These are phyloP conservation scores for Pseudogymnoascus sp. DNA, from an alignment of 2,329 filamentous ascomycete species.

Conservation along the genomic window DNA sequence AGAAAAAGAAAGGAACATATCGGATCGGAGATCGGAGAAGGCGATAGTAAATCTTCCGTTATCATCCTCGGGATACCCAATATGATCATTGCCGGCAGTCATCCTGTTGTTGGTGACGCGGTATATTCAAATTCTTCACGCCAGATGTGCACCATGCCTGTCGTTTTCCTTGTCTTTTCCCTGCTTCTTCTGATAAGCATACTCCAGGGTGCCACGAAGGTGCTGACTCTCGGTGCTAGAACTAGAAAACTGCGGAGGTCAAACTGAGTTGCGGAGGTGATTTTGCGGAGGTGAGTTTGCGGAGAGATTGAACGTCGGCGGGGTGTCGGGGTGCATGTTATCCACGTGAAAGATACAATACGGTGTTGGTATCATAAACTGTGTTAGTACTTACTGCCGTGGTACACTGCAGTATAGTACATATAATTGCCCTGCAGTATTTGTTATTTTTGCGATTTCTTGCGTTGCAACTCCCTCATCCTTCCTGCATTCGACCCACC, in stretches of 20 bases:
- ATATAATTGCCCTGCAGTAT: neutral
- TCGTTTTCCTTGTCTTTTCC: neutral
- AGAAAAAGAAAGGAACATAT: neutral
- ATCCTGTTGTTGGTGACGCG: neutral
- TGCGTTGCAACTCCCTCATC: neutral
- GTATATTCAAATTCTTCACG: neutral
- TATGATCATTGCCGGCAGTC: neutral
- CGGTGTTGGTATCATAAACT: no score
- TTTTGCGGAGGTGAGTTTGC: neutral
- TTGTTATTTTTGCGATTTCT: neutral
- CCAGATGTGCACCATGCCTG: neutral
- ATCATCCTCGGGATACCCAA: neutral
- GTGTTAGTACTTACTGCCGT: no score
- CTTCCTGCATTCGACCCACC: neutral
- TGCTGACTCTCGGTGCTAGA: neutral
- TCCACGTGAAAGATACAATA: neutral
- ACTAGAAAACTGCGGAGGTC: neutral
- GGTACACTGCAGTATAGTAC: no score
- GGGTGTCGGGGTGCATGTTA: neutral
- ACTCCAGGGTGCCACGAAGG: neutral
- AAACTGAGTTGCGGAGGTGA: neutral
- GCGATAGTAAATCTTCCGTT: constrained; percentile 1
- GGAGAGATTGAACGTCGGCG: neutral
- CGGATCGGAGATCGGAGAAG: neutral
- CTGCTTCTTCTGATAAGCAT: neutral